Conservation (phyloP, 2,329 filamentous ascomycete genomes). For the Beauveria sp. region DNA sequence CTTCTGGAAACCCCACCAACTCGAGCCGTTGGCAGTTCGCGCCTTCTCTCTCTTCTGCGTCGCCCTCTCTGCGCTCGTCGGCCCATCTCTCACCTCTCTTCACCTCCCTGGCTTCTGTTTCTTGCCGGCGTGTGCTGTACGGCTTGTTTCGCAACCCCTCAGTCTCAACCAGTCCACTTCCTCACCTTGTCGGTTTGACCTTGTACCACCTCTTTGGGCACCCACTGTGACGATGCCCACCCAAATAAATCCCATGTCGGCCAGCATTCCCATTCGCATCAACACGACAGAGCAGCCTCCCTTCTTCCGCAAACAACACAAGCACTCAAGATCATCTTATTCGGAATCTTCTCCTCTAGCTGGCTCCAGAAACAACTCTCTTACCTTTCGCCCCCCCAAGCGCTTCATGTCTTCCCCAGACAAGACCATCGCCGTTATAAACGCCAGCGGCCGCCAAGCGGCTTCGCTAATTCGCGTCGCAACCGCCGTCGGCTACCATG, state of each 20-base stretch:
- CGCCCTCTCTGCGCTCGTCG: not conserved
- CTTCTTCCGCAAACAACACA: conserved; percentile 40
- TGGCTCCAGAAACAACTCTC: conserved; percentile 49
- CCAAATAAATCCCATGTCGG: conserved; percentile 31
- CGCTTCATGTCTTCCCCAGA: conserved; percentile 51
- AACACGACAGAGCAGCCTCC: conserved; percentile 26
- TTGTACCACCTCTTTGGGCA: conserved; percentile 7
- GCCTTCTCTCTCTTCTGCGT: not conserved
- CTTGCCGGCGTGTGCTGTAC: not conserved
- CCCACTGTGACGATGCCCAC: conserved; percentile 26
- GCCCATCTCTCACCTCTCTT: not conserved
- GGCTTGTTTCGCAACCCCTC: not conserved
- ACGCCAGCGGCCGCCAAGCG: conserved; percentile 90
- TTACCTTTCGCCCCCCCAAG: conserved; percentile 54
- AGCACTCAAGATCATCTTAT: conserved; percentile 55
- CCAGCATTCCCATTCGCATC: conserved; percentile 31
- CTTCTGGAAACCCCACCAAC: conserved; percentile 4
- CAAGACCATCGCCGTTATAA: conserved; percentile 90
- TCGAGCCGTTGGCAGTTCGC: not conserved
- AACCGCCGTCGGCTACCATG: conserved; percentile 85
- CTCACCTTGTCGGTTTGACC: not conserved
- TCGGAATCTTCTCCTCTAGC: conserved; percentile 51
- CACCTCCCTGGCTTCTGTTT: not conserved
- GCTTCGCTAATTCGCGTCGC: conserved; percentile 92
- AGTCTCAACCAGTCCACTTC: not conserved